These are phyloP conservation scores for Phytopythium montanum DNA, from an alignment of 352 stramenopile genomes.

Conservation along the genomic window DNA sequence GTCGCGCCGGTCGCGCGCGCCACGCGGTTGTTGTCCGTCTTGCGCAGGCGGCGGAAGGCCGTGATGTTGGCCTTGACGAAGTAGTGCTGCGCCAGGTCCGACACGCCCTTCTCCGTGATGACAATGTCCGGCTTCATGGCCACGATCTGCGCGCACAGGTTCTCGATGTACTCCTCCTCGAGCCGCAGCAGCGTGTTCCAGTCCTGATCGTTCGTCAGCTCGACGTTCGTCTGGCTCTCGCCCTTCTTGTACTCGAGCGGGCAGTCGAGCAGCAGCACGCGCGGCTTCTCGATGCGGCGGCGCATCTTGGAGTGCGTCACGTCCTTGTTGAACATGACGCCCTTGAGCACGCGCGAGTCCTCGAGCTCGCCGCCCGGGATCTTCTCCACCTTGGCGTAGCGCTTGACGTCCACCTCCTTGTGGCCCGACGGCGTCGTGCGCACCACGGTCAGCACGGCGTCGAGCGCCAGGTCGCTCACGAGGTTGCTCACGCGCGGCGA, in stretches of 20 bases:
- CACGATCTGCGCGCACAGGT: conserved; percentile 98
- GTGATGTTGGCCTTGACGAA: conserved; percentile 99
- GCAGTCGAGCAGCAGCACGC: conserved; percentile 98
- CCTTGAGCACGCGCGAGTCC: conserved; percentile 94
- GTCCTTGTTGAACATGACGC: conserved; percentile 99
- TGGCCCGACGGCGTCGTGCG: conserved; percentile 77
- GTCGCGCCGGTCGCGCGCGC: conserved; percentile 96
- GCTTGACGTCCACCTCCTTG: conserved; percentile 99
- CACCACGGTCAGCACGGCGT: conserved; percentile 95
- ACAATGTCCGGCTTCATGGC: conserved; percentile 99
- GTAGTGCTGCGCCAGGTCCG: conserved; percentile 99
- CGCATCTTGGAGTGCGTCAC: conserved; percentile 99
- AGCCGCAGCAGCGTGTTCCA: conserved; percentile 98
- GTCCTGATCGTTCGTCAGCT: conserved; percentile 98
- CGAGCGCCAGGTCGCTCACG: conserved; percentile 96
- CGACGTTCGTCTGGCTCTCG: conserved; percentile 96
- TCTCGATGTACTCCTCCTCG: conserved; percentile 99
- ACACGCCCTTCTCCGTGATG: conserved; percentile 99
- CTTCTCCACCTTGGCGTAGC: conserved; percentile 99
- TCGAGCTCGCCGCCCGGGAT: conserved; percentile 96
- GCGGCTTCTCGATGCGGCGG: conserved; percentile 97
- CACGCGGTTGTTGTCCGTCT: conserved; percentile 99
- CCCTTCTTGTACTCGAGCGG: conserved; percentile 99
- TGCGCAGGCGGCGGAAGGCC: conserved; percentile 97
- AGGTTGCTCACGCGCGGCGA: conserved; percentile 95